Percentiles rank a stretch among this genome's conserved stretches.
Evolutionary conservation across 305 asterid genomes (phyloP).

Genomic region (Ilex paraguariensis): DNA sequence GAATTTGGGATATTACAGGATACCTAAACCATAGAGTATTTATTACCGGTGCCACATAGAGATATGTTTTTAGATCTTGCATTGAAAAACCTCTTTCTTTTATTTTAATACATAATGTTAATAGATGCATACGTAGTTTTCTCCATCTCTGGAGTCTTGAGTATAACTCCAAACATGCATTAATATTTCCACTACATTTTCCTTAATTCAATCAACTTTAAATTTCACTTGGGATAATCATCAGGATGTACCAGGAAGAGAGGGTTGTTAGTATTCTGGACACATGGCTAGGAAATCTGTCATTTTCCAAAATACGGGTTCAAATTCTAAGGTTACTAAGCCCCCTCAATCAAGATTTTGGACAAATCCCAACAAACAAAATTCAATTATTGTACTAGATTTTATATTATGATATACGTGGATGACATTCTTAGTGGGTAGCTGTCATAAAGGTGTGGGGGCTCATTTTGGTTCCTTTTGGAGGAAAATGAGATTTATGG

Average conservation of each 20-base stretch:
- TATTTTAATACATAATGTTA: too few relatives aligned
- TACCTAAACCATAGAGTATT: too few relatives aligned
- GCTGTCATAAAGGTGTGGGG: slow-evolving; percentile 49
- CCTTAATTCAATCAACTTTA: too few relatives aligned
- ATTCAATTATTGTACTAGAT: slow-evolving; percentile 51
- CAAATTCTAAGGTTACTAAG: slow-evolving; percentile 35
- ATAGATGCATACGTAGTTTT: too few relatives aligned
- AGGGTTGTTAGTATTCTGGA: slow-evolving; percentile 35
- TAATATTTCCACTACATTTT: too few relatives aligned
- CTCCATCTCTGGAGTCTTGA: too few relatives aligned
- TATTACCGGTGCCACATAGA: too few relatives aligned
- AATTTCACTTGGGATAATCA: too few relatives aligned
- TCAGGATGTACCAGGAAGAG: slow-evolving; percentile 37
- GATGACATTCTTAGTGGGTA: slow-evolving; percentile 39
- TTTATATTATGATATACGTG: slow-evolving; percentile 16
- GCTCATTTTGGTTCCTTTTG: slow-evolving; percentile 37
- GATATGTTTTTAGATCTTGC: too few relatives aligned
- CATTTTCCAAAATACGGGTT: slow-evolving; percentile 54
- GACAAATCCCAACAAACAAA: slow-evolving; percentile 26
- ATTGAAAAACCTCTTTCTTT: too few relatives aligned
- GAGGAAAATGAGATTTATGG: slow-evolving; percentile 26
- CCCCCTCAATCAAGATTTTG: slow-evolving; percentile 25
- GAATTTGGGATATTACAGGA: too few relatives aligned
- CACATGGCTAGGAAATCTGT: slow-evolving; percentile 48
- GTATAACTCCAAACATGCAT: too few relatives aligned